phyloP scores from a whole-genome alignment of 1,284 basidiomycete genomes.

The Irpex lacteus region DNA sequence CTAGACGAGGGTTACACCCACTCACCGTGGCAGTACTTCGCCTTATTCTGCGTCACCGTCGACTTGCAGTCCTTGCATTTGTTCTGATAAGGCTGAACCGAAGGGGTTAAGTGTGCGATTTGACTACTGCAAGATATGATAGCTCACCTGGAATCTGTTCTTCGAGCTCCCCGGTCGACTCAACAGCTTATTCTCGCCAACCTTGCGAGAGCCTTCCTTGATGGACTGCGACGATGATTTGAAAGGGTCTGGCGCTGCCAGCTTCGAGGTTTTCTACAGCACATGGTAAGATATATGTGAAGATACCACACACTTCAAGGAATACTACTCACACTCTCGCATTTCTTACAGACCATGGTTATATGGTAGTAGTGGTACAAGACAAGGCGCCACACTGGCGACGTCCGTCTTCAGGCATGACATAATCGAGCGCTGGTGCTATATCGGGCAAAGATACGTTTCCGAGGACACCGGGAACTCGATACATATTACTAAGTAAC shows the following conservation, averaged over 20 bases:
- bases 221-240: conserved; percentile 66
- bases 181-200: conserved; percentile 78
- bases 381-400: background rate
- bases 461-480: too few relatives aligned
- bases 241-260: conserved; percentile 81
- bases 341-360: conserved; percentile 75
- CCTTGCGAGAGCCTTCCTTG: conserved; percentile 74
- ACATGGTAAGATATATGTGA: background rate
- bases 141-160: conserved; percentile 66
- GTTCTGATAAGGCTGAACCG: conserved; percentile 67
- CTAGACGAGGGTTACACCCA: conserved; percentile 6
- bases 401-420: background rate
- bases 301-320: background rate
- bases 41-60: conserved; percentile 76
- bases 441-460: background rate
- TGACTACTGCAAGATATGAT: conserved; percentile 15
- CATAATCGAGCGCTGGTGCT: background rate
- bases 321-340: conserved; percentile 53
- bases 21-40: conserved; percentile 82
- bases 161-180: conserved; percentile 57
- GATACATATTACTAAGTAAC: too few relatives aligned
- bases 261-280: conserved; percentile 72
- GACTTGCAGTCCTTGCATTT: conserved; percentile 85
- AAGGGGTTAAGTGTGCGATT: conserved; percentile 8
- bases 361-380: conserved; percentile 11